Evolutionary conservation across 768 basidiomycete genomes (phyloP).

Genomic region (Boletus fagicola): DNA sequence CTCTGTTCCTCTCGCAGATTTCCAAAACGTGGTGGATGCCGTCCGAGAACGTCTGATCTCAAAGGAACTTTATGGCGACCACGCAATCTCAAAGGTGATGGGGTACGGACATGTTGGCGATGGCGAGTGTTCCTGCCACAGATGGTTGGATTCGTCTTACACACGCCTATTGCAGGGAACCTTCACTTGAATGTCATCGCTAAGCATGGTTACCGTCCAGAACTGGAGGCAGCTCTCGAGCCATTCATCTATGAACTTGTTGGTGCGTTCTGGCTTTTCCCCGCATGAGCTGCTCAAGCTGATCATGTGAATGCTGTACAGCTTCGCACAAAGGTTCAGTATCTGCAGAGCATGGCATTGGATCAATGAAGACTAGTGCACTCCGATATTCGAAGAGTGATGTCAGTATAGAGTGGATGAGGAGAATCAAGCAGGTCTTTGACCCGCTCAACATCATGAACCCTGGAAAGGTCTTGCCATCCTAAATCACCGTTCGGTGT

Average conservation of each 20-base stretch:
- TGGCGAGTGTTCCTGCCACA: constrained; percentile 49
- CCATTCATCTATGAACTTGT: constrained; percentile 95
- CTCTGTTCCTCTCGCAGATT: constrained; percentile 80
- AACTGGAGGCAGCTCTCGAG: constrained; percentile 85
- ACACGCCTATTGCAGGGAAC: constrained; percentile 57
- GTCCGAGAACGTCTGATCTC: constrained; percentile 69
- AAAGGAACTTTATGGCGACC: constrained; percentile 66
- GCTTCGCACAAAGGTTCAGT: constrained; percentile 84
- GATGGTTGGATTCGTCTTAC: constrained; percentile 1
- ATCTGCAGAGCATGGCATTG: constrained; percentile 96
- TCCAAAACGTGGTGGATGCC: constrained; percentile 83
- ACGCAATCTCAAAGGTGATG: constrained; percentile 78
- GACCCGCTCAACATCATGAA: constrained; percentile 94
- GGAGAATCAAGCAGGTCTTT: constrained; percentile 81
- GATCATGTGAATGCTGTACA: constrained; percentile 27
- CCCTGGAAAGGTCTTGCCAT: constrained; percentile 73
- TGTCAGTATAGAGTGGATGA: constrained; percentile 85
- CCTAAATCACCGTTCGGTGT: background rate
- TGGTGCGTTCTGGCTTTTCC: constrained; percentile 42
- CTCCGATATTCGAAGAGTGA: constrained; percentile 83
- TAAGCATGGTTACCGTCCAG: constrained; percentile 65
- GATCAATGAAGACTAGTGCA: constrained; percentile 91
- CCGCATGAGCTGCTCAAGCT: background rate
- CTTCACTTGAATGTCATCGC: constrained; percentile 92
- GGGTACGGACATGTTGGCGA: constrained; percentile 98